These are phyloP conservation scores for Pestalotiopsis sp. DNA, from an alignment of 2,329 filamentous ascomycete genomes.

Conservation along the genomic window DNA sequence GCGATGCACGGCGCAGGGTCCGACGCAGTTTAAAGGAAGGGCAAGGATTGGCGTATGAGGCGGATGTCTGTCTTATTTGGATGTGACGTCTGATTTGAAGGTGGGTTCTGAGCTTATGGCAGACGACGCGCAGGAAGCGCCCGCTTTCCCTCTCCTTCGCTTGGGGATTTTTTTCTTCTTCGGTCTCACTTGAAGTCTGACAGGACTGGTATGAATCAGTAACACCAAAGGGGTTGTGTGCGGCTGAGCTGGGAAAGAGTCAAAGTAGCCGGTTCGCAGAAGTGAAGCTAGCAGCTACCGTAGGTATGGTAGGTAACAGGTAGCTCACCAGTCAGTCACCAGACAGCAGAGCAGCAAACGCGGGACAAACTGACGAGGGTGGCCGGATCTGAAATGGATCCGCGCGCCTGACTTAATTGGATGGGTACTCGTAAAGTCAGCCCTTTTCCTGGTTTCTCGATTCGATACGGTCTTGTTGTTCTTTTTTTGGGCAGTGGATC, in stretches of 20 bases:
- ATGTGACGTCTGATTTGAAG: constrained; percentile 2
- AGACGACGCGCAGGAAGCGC: not conserved
- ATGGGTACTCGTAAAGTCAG: not conserved
- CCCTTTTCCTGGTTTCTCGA: not conserved
- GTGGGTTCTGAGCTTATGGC: not conserved
- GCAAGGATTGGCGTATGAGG: not conserved
- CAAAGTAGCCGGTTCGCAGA: not conserved
- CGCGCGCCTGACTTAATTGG: not conserved
- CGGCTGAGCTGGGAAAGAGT: not conserved
- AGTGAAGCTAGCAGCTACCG: not conserved
- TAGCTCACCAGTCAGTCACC: not conserved
- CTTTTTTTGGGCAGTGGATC: not conserved
- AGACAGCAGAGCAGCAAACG: not conserved
- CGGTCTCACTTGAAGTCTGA: not conserved
- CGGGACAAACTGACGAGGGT: not conserved
- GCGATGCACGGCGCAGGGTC: not conserved
- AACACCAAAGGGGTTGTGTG: not conserved
- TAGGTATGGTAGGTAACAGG: not conserved
- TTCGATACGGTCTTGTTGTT: not conserved
- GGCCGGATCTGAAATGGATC: not conserved
- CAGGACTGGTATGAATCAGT: not conserved
- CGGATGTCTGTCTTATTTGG: constrained; percentile 11
- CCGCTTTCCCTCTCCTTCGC: not conserved
- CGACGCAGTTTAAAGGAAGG: constrained; percentile 3
- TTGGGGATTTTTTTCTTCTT: not conserved